Conservation (phyloP, 1,139 yeast species). For the Saccharomyces hybrid region DNA sequence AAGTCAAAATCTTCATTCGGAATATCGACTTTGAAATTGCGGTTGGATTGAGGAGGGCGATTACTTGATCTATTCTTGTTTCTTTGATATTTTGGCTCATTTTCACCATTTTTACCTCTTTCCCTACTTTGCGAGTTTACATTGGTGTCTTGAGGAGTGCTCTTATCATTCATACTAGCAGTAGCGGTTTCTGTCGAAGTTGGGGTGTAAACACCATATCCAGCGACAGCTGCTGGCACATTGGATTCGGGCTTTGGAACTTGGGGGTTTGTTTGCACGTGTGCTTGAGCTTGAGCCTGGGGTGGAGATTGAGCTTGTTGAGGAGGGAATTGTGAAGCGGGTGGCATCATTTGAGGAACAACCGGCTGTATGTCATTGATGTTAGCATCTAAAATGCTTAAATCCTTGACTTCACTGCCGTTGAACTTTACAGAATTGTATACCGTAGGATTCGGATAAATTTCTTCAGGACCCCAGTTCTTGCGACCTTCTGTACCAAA, state of each 20-base stretch:
- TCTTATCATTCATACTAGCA: background rate
- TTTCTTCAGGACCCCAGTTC: constrained; percentile 63
- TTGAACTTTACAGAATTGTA: constrained; percentile 80
- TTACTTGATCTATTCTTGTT: constrained; percentile 1
- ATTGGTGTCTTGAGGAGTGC: background rate
- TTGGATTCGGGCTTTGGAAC: constrained; percentile 8
- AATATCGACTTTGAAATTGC: constrained; percentile 21
- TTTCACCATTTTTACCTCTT: constrained; percentile 2
- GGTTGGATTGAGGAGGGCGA: constrained; percentile 4
- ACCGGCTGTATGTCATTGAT: constrained; percentile 32
- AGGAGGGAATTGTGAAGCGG: background rate
- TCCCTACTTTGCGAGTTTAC: background rate
- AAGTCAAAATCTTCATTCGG: constrained; percentile 54
- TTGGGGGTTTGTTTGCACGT: background rate
- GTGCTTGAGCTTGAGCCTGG: background rate
- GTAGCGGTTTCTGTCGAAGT: constrained; percentile 3
- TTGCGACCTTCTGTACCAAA: constrained; percentile 93
- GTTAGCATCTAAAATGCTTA: constrained; percentile 63
- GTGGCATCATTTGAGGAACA: constrained; percentile 14
- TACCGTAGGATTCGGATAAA: constrained; percentile 64
- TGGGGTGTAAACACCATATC: constrained; percentile 33
- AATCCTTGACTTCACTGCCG: constrained; percentile 88
- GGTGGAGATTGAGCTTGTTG: background rate
- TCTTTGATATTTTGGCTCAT: constrained; percentile 3
- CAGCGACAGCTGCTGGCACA: constrained; percentile 32